Evolutionary conservation across 345 rosid genomes (phyloP).

Genomic region (Hypericum androsaemum): DNA sequence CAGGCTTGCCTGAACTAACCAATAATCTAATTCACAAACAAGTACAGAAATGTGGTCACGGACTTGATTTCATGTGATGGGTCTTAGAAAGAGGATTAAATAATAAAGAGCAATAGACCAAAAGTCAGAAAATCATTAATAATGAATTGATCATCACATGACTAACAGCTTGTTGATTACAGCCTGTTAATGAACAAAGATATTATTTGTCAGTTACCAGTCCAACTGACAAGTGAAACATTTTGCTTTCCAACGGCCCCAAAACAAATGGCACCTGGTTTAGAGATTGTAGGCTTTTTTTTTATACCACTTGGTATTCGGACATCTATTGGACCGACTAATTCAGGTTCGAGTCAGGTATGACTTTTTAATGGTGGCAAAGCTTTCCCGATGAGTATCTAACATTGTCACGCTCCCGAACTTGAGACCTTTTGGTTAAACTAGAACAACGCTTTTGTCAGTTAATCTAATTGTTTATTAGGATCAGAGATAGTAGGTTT

Average conservation of each 20-base stretch:
- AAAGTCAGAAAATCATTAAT: constrained; percentile 16
- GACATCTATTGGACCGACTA: neutral
- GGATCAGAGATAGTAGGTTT: too few relatives aligned
- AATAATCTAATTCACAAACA: neutral
- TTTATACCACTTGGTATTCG: neutral
- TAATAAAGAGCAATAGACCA: constrained; percentile 13
- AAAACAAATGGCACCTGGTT: constrained; percentile 2
- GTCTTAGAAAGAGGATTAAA: constrained; percentile 24
- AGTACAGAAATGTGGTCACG: constrained; percentile 14
- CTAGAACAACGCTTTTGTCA: too few relatives aligned
- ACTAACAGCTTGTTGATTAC: constrained; percentile 27
- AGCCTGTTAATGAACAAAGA: constrained; percentile 19
- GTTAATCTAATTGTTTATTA: too few relatives aligned
- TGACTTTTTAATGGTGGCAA: neutral
- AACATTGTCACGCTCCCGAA: too few relatives aligned
- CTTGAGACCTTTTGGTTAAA: too few relatives aligned
- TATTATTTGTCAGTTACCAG: constrained; percentile 4
- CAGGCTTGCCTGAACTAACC: constrained; percentile 7
- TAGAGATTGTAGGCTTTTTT: neutral
- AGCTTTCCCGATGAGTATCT: too few relatives aligned
- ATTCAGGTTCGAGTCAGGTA: constrained; percentile 11
- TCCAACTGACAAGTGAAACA: constrained; percentile 10
- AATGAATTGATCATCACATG: constrained; percentile 33
- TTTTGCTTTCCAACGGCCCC: neutral
- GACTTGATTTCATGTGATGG: constrained; percentile 33